A percentile compares a stretch with the other conserved stretches of the same genome.
Conservation (phyloP, 345 rosid species). For the Zanthoxylum bungeanum region DNA sequence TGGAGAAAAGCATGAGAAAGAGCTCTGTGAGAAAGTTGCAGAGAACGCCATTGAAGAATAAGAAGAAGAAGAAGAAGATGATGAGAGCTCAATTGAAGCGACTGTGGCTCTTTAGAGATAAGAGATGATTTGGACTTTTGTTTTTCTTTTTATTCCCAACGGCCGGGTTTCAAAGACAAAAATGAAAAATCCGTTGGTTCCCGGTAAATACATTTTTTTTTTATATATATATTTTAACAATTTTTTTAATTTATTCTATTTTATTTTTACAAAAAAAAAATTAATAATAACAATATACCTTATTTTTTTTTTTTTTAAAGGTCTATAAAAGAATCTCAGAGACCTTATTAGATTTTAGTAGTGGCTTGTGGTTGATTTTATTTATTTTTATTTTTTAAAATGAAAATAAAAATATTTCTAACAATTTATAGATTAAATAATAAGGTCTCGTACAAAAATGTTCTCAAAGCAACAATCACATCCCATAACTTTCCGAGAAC, state of each 20-base stretch:
- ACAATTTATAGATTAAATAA: no score
- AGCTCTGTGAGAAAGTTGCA: constrained; percentile 35
- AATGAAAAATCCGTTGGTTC: background rate
- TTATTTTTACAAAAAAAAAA: no score
- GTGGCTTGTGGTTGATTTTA: no score
- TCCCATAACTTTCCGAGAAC: no score
- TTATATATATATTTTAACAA: background rate
- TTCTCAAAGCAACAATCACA: no score
- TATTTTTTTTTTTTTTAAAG: no score
- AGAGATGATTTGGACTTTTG: background rate
- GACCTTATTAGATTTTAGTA: no score
- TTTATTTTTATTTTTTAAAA: no score
- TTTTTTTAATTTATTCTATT: background rate
- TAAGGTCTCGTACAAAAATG: no score
- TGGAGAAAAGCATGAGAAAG: constrained; percentile 31
- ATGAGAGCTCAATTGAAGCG: background rate
- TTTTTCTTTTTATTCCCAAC: background rate
- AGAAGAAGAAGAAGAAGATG: background rate
- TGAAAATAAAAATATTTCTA: no score
- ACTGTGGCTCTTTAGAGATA: constrained; percentile 13
- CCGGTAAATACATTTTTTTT: background rate
- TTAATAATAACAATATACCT: no score
- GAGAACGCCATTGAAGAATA: constrained; percentile 57
- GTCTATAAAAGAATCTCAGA: no score
- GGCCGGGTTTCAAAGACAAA: constrained; percentile 9